Conservation (phyloP, 2,329 filamentous ascomycete genomes). For the Neophaeococcomyces mojaviensis region DNA sequence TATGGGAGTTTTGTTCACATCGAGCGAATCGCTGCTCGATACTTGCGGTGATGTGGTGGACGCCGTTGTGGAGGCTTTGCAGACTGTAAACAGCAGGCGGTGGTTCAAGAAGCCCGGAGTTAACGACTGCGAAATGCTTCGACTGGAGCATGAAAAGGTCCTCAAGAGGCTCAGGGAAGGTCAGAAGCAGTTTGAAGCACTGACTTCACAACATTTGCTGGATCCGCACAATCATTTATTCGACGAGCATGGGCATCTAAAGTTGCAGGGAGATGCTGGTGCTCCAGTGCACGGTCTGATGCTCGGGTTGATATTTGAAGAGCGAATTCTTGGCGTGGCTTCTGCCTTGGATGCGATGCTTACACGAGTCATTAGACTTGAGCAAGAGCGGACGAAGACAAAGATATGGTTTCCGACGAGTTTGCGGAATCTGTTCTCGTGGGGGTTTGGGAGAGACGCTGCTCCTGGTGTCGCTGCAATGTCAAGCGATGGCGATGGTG, state of each 20-base stretch:
- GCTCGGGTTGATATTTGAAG: constrained; percentile 42
- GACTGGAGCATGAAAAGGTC: constrained; percentile 17
- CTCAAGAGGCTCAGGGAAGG: constrained; percentile 25
- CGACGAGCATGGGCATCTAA: constrained; percentile 34
- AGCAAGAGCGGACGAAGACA: constrained; percentile 28
- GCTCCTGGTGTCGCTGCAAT: not conserved
- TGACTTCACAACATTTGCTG: constrained; percentile 37
- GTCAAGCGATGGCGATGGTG: too few species aligned
- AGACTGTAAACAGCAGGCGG: constrained; percentile 25
- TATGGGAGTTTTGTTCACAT: constrained; percentile 27
- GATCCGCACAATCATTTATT: constrained; percentile 36
- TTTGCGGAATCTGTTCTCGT: constrained; percentile 33
- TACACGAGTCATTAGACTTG: constrained; percentile 30
- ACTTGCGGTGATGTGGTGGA: constrained; percentile 24
- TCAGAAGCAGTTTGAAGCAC: constrained; percentile 22
- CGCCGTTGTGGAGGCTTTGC: constrained; percentile 24
- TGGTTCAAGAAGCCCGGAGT: constrained; percentile 25
- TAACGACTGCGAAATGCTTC: constrained; percentile 6
- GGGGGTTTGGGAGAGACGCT: constrained; percentile 29
- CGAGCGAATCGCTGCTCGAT: constrained; percentile 24
- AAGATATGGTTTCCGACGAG: constrained; percentile 40
- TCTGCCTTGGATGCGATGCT: constrained; percentile 31
- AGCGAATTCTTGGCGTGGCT: constrained; percentile 31
- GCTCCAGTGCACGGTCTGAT: constrained; percentile 35
- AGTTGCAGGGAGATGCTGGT: constrained; percentile 20